phyloP scores from a whole-genome alignment of 106 monocot species.

The Dendrobium huoshanense region DNA sequence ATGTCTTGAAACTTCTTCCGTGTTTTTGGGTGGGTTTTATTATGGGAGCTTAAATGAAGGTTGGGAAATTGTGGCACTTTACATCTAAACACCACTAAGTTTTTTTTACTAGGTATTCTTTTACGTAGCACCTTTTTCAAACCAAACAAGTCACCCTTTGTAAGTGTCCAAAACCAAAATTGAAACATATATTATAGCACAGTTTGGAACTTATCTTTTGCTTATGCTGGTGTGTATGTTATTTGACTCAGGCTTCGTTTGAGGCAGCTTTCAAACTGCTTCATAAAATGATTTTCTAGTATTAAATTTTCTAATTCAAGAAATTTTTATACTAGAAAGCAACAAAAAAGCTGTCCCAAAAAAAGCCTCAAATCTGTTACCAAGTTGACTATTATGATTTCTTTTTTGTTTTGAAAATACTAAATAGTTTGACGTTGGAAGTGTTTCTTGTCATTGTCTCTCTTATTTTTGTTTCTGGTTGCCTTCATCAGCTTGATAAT shows the following conservation, averaged over 20 bases:
- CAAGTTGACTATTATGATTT: not conserved
- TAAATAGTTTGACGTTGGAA: not conserved
- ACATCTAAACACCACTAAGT: too few relatives aligned
- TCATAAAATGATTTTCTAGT: too few relatives aligned
- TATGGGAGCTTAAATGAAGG: too few relatives aligned
- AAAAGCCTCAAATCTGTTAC: not conserved
- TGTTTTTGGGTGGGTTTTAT: too few relatives aligned
- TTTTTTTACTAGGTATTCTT: not conserved
- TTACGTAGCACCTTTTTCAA: not conserved
- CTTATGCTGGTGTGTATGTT: not conserved
- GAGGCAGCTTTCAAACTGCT: too few relatives aligned
- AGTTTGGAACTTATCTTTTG: not conserved
- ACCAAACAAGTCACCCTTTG: not conserved
- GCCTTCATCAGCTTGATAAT: slow-evolving; percentile 77
- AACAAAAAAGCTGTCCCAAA: too few relatives aligned
- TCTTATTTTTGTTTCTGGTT: not conserved
- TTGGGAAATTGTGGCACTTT: too few relatives aligned
- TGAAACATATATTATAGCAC: not conserved
- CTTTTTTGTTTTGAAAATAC: not conserved
- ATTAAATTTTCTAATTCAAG: too few relatives aligned
- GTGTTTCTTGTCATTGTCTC: not conserved
- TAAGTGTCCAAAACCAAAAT: not conserved
- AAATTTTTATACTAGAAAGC: too few relatives aligned
- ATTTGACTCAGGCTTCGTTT: not conserved
- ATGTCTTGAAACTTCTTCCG: too few relatives aligned